Conservation (phyloP, 139 green algal genomes). For the Asterochloris sp. region DNA sequence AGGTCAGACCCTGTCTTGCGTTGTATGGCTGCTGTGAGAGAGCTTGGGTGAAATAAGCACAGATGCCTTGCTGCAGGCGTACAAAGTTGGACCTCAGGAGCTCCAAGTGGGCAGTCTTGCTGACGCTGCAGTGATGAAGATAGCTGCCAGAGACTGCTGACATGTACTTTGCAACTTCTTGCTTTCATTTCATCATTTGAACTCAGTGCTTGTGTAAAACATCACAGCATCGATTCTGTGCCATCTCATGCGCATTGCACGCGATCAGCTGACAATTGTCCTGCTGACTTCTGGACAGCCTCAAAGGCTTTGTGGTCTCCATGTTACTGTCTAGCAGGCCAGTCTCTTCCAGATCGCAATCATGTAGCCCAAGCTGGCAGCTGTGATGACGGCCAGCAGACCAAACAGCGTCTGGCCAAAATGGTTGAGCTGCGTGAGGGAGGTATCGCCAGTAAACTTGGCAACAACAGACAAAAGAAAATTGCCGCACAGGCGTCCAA, state of each 20-base stretch:
- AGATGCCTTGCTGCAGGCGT: conserved; percentile 28
- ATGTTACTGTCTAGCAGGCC: neutral
- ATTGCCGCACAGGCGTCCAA: conserved; percentile 13
- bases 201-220: too few relatives aligned
- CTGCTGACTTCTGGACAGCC: neutral
- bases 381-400: neutral
- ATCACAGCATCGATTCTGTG: too few relatives aligned
- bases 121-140: conserved; percentile 34
- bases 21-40: neutral
- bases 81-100: conserved; percentile 44
- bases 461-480: conserved; percentile 13
- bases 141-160: conserved; percentile 33
- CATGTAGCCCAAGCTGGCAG: conserved; percentile 18
- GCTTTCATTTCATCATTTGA: too few relatives aligned
- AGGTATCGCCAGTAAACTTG: conserved; percentile 2
- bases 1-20: neutral
- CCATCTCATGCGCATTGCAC: neutral
- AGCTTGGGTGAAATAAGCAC: neutral
- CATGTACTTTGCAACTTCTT: neutral
- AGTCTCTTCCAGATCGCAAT: conserved; percentile 12
- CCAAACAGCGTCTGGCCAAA: conserved; percentile 14
- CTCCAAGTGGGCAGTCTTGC: conserved; percentile 40
- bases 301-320: neutral
- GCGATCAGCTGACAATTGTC: neutral
- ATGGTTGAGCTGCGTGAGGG: neutral